phyloP scores from a whole-genome alignment of 768 basidiomycete genomes.

The Mycena sanguinolenta region DNA sequence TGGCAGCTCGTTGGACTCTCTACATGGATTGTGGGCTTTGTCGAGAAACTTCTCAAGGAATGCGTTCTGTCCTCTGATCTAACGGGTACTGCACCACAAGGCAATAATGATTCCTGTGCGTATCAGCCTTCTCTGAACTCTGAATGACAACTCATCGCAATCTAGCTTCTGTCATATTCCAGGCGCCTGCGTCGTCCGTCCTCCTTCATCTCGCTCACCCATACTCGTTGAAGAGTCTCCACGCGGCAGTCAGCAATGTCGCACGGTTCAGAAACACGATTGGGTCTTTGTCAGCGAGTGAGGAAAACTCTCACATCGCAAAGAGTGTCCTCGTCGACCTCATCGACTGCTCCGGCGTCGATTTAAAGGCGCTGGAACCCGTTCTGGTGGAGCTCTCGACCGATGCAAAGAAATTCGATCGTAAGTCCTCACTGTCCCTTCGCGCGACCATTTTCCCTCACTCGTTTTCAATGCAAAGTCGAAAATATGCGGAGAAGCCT shows the following conservation, averaged over 20 bases:
- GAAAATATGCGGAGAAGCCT: constrained; percentile 66
- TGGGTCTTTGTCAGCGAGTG: constrained; percentile 64
- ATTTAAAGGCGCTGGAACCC: constrained; percentile 65
- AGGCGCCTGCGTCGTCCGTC: constrained; percentile 47
- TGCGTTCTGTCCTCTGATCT: constrained; percentile 52
- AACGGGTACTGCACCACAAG: constrained; percentile 35
- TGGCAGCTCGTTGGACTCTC: constrained; percentile 80
- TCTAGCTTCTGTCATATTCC: constrained; percentile 12
- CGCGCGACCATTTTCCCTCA: constrained; percentile 18
- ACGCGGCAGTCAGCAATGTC: constrained; percentile 66
- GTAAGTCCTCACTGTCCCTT: constrained; percentile 41
- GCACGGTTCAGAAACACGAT: constrained; percentile 70
- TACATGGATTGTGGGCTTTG: constrained; percentile 71
- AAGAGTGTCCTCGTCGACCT: constrained; percentile 73
- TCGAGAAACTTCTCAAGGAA: constrained; percentile 72
- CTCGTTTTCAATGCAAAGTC: constrained; percentile 50
- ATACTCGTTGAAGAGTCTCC: constrained; percentile 65
- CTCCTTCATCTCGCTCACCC: constrained; percentile 77
- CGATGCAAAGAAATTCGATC: constrained; percentile 49
- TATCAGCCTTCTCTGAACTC: not conserved
- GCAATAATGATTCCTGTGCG: constrained; percentile 43
- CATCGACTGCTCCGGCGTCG: constrained; percentile 74
- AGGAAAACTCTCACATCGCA: constrained; percentile 75
- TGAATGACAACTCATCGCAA: not conserved
- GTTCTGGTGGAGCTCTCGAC: constrained; percentile 57